Evolutionary conservation across 1,284 basidiomycete species (phyloP).

Genomic region (Malassezia slooffiae): DNA sequence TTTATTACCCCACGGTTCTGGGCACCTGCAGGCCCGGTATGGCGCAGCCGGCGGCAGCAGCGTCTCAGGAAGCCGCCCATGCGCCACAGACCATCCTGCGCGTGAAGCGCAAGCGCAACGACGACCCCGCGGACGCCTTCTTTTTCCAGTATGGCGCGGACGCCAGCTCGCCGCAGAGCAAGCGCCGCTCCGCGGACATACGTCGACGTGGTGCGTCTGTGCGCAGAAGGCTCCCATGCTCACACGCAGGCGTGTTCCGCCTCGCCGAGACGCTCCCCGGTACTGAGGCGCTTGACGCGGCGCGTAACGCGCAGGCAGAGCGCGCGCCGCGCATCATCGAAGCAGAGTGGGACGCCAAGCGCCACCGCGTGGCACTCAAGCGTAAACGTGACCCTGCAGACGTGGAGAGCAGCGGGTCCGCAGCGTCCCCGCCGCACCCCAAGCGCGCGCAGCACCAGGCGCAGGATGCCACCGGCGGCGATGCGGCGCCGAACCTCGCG

Average conservation of each 20-base stretch:
- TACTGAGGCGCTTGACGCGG: conserved; percentile 13
- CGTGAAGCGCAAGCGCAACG: conserved; percentile 36
- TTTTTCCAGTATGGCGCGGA: conserved; percentile 17
- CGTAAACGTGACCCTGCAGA: conserved; percentile 7
- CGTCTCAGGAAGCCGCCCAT: too few relatives aligned
- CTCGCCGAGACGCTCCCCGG: conserved; percentile 31
- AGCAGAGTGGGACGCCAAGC: conserved; percentile 5
- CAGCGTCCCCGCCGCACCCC: background rate
- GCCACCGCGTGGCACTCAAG: conserved; percentile 5
- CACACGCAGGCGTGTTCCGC: conserved; percentile 26
- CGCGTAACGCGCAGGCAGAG: too few relatives aligned
- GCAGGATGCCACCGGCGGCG: conserved; percentile 20
- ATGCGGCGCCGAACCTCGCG: conserved; percentile 17
- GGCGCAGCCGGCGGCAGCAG: too few relatives aligned
- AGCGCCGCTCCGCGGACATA: too few relatives aligned
- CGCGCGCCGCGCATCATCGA: conserved; percentile 5
- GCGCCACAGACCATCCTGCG: conserved; percentile 29
- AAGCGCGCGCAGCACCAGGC: background rate
- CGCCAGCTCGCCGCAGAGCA: background rate
- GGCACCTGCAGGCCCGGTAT: too few relatives aligned
- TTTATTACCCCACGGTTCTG: too few relatives aligned
- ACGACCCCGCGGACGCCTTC: conserved; percentile 37
- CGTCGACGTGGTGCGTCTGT: background rate
- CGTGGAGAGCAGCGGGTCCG: background rate
- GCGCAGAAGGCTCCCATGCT: too few relatives aligned